Base-by-base conservation (phyloP, 352 stramenopile species). In the Globisporangium canariense region DNA sequence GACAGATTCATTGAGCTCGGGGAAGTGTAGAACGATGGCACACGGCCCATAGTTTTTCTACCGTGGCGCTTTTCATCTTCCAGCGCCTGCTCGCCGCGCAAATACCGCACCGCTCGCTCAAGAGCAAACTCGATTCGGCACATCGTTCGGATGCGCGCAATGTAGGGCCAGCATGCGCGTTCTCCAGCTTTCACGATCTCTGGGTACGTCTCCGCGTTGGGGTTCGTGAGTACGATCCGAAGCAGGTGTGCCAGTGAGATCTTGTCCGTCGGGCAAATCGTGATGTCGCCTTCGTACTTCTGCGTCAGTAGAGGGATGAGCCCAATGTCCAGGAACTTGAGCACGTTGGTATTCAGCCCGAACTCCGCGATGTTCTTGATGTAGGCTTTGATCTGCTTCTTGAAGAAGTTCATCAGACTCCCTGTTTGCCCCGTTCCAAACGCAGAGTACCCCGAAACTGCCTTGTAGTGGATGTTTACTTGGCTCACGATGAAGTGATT, bases 401-500 rank as follows among this genome's bases (percentile, higher is more conserved):
- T 98, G 36, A 99, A 67, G 65, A 99, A 99, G 53, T 84, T 87
- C 56, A 99, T 83, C 49, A 98, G 79, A 51, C 70, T 86, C 40
- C 84, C 78, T 6, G 82, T 89, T 25, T 96, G 90, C 41, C 94
- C 84, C 64, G 71, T 89, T 51, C 75, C 77, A 57, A 86, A 90
- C 46, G 75, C 76, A 11, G 79, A 78, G 63, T 96, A 85, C 11
- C 84, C 83, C 6, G 87, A 93, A 3, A 95, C 84, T 47, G 88
- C 76, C 66, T 95, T 95, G 79, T 95, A 91, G 68, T 93, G 86
- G 25, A 90, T 81, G 58, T 95, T 95, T 28, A 96, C 91, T 74
- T 99, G 97, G 60, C 87, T 98, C 58, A 99, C 96, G 58, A 99
- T 98, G 65, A 99, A 99, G 67, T 99, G 96, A 71, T 99, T 99